Evolutionary conservation across 1,139 yeast genomes (phyloP), one percentile per base, ranked within the genome.

Genomic region (Debaryomycetaceae sp.): DNA sequence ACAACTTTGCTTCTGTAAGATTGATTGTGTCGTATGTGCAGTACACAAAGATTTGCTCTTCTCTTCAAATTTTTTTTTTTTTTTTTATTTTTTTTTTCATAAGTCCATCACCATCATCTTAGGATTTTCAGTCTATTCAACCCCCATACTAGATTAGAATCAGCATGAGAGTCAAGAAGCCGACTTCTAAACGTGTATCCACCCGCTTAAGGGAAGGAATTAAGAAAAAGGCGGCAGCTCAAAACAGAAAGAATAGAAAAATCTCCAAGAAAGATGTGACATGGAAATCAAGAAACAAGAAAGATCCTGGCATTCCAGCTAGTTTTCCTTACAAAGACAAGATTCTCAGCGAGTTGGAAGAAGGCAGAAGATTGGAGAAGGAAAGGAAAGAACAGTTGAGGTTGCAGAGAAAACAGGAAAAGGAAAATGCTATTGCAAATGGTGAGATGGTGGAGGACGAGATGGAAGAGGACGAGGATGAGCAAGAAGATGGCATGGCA

Each of bases 191-290:
- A 68, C 80, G 97, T 68, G 75, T 81, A 41, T 78, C 92, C 61
- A 91, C 98, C 60, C 88, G 94, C 63, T 81, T 91, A 86, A 80
- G 91, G 61, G 95, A 89, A 65, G 98, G 98, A 51, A 88, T 92
- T 60, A 86, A 88, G 71, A 92, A 89, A 79, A 92, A 92, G 69
- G 91, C 96, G 3, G 78, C 92, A 34, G 97, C 98, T 17, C 94
- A 91, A 55, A 77, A 84, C 52, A 81, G 95, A 65, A 92, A 92
- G 63, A 86, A 86, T 59, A 79, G 76, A 53, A 92, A 92, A 67
- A 52, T 63, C 16, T 78, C 95, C 28, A 92, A 92, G 75, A 89
- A 80, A 61, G 97, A 91, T 61, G 80, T 80, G 6, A 91, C 98
- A 11, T 92, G 98, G 98, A 88, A 79, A 61, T 86, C 96, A 29